Conservation (phyloP, 805 yeast genomes). For the Brettanomyces sp. region DNA sequence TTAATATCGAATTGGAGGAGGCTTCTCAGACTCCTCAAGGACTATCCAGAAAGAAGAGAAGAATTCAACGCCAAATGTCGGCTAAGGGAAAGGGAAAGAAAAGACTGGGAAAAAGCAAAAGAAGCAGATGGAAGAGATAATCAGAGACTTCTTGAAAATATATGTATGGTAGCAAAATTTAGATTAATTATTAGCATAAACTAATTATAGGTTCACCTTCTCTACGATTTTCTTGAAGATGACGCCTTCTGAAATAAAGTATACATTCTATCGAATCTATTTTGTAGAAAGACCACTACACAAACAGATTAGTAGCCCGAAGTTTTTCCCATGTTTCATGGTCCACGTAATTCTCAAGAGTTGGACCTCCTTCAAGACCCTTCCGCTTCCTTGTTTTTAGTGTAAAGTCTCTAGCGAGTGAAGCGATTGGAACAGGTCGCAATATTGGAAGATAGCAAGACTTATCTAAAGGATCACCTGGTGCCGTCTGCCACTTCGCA, state of each 20-base stretch:
- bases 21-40: conserved; percentile 43
- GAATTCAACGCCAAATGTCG: conserved; percentile 27
- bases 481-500: conserved; percentile 66
- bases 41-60: conserved; percentile 40
- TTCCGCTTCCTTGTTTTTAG: conserved; percentile 83
- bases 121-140: conserved; percentile 25
- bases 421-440: conserved; percentile 60
- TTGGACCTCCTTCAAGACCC: conserved; percentile 71
- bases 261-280: too few relatives aligned
- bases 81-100: conserved; percentile 36
- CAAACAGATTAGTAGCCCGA: conserved; percentile 18
- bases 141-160: too few relatives aligned
- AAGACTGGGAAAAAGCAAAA: conserved; percentile 51
- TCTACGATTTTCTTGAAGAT: neutral
- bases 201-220: too few relatives aligned
- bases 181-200: too few relatives aligned
- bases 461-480: conserved; percentile 84
- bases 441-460: conserved; percentile 55
- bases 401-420: conserved; percentile 81
- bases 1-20: conserved; percentile 89
- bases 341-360: conserved; percentile 59
- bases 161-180: too few relatives aligned
- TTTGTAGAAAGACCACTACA: neutral
- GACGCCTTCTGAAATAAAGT: too few relatives aligned
- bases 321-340: conserved; percentile 45